Percentiles rank a stretch among this genome's conserved stretches.
Evolutionary conservation across 2,329 filamentous ascomycete genomes (phyloP).

Genomic region (Ascochyta rabiei): DNA sequence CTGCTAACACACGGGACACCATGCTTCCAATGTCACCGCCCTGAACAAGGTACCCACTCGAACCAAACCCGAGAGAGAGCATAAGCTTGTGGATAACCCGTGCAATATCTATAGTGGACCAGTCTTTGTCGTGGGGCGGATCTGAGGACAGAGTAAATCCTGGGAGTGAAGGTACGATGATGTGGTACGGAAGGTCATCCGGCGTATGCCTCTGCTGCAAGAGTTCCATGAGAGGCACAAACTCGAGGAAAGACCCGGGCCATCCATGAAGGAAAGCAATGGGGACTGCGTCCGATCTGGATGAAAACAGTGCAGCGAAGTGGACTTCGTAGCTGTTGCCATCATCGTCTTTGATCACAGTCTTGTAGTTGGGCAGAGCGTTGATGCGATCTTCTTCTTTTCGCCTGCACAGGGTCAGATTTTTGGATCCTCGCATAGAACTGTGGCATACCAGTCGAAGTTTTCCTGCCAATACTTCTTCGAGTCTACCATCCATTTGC

Average conservation of each 20-base stretch:
- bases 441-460: constrained; percentile 43
- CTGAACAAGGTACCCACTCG: constrained; percentile 58
- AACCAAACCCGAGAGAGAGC: constrained; percentile 58
- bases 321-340: constrained; percentile 53
- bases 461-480: constrained; percentile 38
- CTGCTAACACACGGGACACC: constrained; percentile 53
- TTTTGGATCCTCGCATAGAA: too few relatives aligned
- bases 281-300: constrained; percentile 57
- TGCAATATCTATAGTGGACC: constrained; percentile 48
- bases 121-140: constrained; percentile 56
- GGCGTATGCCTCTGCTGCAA: constrained; percentile 57
- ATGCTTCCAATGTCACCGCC: constrained; percentile 63
- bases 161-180: constrained; percentile 62
- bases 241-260: constrained; percentile 62
- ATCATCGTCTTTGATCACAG: constrained; percentile 50
- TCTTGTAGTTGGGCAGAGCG: constrained; percentile 58
- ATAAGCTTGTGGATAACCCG: constrained; percentile 59
- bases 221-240: constrained; percentile 58
- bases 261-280: constrained; percentile 62
- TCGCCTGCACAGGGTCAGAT: constrained; percentile 31
- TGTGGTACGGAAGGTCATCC: constrained; percentile 60
- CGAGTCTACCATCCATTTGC: constrained; percentile 37
- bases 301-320: constrained; percentile 62
- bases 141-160: constrained; percentile 60
- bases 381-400: constrained; percentile 54